These are phyloP conservation scores for Poa pratensis DNA, from an alignment of 176 grass and related monocot genomes.

Conservation along the genomic window DNA sequence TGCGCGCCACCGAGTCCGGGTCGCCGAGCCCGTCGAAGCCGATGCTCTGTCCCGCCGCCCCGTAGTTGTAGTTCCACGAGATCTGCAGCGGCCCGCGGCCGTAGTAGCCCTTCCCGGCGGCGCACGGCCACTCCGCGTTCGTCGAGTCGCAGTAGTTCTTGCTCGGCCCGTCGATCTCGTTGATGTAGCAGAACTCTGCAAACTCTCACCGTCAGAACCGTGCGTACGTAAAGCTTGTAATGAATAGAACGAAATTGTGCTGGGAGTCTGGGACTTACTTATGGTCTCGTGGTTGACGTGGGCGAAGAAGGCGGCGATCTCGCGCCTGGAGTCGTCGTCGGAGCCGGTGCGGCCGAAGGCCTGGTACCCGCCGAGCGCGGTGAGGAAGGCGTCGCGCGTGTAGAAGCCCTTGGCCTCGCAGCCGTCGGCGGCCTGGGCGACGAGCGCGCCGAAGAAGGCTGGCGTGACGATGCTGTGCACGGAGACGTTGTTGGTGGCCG, in stretches of 20 bases:
- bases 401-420: conserved; percentile 70
- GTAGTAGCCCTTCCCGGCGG: conserved; percentile 73
- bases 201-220: neutral
- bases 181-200: conserved; percentile 94
- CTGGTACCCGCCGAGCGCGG: conserved; percentile 46
- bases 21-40: conserved; percentile 80
- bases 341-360: conserved; percentile 61
- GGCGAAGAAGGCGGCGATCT: conserved; percentile 89
- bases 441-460: conserved; percentile 64
- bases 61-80: conserved; percentile 96
- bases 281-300: conserved; percentile 85
- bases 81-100: conserved; percentile 80
- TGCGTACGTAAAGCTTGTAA: neutral
- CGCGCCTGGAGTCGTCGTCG: conserved; percentile 72
- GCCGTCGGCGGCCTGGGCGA: conserved; percentile 49
- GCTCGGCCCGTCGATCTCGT: conserved; percentile 77
- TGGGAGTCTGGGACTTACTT: conserved; percentile 42
- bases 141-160: conserved; percentile 78
- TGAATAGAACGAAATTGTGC: neutral
- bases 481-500: conserved; percentile 46
- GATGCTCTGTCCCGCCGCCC: conserved; percentile 71
- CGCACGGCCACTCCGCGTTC: conserved; percentile 63
- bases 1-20: conserved; percentile 74
- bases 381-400: conserved; percentile 78
- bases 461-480: conserved; percentile 49